These are phyloP conservation scores for Russula olivacea DNA, from an alignment of 768 basidiomycete genomes.

Conservation along the genomic window DNA sequence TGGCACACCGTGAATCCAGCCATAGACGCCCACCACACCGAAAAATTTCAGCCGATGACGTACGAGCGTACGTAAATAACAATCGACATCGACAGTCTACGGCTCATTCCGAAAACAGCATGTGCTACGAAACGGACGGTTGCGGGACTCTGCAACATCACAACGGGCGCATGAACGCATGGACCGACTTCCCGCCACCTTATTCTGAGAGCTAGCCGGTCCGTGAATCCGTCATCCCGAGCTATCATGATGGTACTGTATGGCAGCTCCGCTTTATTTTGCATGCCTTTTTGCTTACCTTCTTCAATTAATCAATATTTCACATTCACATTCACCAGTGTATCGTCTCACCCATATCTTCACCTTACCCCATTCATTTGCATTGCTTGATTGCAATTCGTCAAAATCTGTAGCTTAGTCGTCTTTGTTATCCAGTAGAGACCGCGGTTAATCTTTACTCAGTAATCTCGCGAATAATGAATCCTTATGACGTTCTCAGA, in stretches of 20 bases:
- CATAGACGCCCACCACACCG: not conserved
- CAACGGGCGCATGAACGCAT: conserved; percentile 3
- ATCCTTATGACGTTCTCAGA: not conserved
- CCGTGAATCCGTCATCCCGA: not conserved
- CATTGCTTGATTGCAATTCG: not conserved
- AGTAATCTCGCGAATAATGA: not conserved
- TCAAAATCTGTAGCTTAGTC: conserved; percentile 12
- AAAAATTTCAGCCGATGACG: conserved; percentile 11
- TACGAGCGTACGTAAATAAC: not conserved
- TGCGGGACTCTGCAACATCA: conserved; percentile 16
- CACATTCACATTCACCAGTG: not conserved
- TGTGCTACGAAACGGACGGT: not conserved
- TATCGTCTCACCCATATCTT: not conserved
- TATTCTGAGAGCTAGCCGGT: conserved; percentile 18
- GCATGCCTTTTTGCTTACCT: too few relatives aligned
- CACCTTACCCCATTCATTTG: not conserved
- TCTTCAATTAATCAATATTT: not conserved
- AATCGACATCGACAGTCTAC: not conserved
- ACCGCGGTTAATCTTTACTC: not conserved
- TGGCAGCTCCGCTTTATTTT: not conserved
- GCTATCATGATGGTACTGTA: not conserved
- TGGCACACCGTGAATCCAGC: not conserved
- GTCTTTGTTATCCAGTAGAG: not conserved
- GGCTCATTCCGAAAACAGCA: conserved; percentile 1
- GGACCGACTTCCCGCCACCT: conserved; percentile 21